Base-by-base conservation (phyloP, 768 basidiomycete species). In the Trametes cubensis region DNA sequence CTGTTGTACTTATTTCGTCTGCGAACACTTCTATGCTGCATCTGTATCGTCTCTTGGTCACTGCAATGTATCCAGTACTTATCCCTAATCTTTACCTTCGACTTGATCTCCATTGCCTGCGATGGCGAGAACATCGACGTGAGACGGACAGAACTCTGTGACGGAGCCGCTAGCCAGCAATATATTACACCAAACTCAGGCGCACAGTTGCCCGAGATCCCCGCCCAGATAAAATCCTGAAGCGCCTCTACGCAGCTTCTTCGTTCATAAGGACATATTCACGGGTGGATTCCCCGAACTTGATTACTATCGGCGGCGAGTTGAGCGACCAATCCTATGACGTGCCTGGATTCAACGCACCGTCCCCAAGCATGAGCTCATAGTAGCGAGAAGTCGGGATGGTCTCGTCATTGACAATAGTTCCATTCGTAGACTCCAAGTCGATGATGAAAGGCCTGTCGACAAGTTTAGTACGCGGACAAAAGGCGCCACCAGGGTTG, bases 341-440 rank as follows among this genome's bases (percentile, higher is more conserved):
- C 20, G 45, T 42, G 6, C 42, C 40, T 28, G 48, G 13, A 13
- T 51, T 39, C 7, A 20, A 73, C 88, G 58, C 61, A 95, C 94
- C 88, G 74, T 96, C 94, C 25, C 85, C 81, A 20, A 83, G 77
- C 73, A 82, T 87, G 54, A 96, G 77, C 73, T 96, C 94, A 71
- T 89, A 95, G 73, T 86, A 99, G 62, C 96, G 80, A 8, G 94
- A 88, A 1, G 86, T 79, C 2, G 97, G 97, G 63, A 98, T 89
- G 50, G 81, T 75, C 69, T 89, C 84, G 63, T 88, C 92, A 69
- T 98, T 98, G 48, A 99, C 96, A 67, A 85, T 81, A 0, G 97
- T 98, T 2, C 92, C 88, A 71, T 99, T 99, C 2, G 97, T 98
- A n/a, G 95, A 97, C 68, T 99, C 95, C 10, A 99, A 85, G 76